Base-by-base conservation (phyloP, 768 basidiomycete genomes). In the Myochromella boudieri region DNA sequence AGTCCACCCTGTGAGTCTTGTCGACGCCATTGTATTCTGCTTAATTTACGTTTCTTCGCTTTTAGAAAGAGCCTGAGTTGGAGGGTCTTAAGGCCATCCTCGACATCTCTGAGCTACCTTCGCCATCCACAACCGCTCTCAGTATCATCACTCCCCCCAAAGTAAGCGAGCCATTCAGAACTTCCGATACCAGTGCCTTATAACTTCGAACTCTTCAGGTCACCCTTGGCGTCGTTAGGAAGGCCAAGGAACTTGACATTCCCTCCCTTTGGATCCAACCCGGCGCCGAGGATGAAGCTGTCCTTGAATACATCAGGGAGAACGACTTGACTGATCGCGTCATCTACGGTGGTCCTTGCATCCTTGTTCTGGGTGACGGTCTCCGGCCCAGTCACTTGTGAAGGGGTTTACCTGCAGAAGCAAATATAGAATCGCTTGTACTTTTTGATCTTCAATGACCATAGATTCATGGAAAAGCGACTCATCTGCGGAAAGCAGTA, bases 191-290 rank as follows among this genome's bases (percentile, higher is more conserved):
- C 25, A 20, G 6, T 22, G 38, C 28, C 37, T 40, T 42, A 1
- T 22, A 8, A 26, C 24, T 32, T 34, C 17, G 48, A 15, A 20
- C 17, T 29, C 28, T 38, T 17, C 54, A 91, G 87, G 68, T 92
- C 32, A 92, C 90, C 8, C 76, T 91, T 37, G 70, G 68, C 18
- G 53, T 91, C 44, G 66, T 92, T 56, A 69, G 84, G 60, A 74
- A 82, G 48, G 86, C 84, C 6, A 83, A 84, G 62, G 73, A 74
- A n/a, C 76, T 81, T n/a, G 64, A 66, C n/a, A 64, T 90, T n/a
- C 85, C 84, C 4, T 76, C 83, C 3, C 72, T 93, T 34, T 95
- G 93, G 93, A 77, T 95, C 24, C 93, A 95, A 62, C 93, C 93
- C 6, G 91, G 91, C 17, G 89, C 91, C 6, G 83, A 86, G 53